A percentile compares a stretch with the other conserved stretches of the same genome.
Evolutionary conservation across 768 basidiomycete genomes (phyloP).

Genomic region (Fomitopsis serialis): DNA sequence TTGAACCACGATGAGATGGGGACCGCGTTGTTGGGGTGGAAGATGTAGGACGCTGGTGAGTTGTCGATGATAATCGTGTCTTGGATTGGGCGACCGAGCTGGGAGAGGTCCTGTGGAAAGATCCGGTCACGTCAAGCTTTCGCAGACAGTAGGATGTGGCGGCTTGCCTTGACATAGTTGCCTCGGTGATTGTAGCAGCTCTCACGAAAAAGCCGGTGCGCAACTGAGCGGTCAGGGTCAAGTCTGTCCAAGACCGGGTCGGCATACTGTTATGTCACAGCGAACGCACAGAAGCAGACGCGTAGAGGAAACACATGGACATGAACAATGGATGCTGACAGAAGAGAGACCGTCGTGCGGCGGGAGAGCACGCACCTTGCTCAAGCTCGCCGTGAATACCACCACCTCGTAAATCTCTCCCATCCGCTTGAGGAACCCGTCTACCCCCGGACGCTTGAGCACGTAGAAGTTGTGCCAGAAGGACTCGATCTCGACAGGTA

Average conservation of each 20-base stretch:
- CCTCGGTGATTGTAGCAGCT: slow-evolving; percentile 99
- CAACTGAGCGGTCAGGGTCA: slow-evolving; percentile 85
- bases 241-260: slow-evolving; percentile 98
- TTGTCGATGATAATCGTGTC: slow-evolving; percentile 98
- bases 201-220: slow-evolving; percentile 93
- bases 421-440: slow-evolving; percentile 94
- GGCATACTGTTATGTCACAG: slow-evolving; percentile 63
- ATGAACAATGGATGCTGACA: not conserved
- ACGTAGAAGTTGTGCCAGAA: slow-evolving; percentile 99
- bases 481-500: slow-evolving; percentile 98
- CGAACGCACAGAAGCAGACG: slow-evolving; percentile 1
- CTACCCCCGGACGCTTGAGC: slow-evolving; percentile 96
- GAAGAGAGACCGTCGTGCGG: not conserved
- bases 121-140: not conserved
- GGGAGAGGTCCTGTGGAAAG: slow-evolving; percentile 78
- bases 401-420: slow-evolving; percentile 98
- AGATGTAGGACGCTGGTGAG: slow-evolving; percentile 97
- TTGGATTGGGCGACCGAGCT: slow-evolving; percentile 87
- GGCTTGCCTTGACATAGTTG: slow-evolving; percentile 92
- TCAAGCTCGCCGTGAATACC: slow-evolving; percentile 94
- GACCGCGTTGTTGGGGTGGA: slow-evolving; percentile 98
- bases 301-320: not conserved
- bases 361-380: slow-evolving; percentile 59
- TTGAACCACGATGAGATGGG: slow-evolving; percentile 99
- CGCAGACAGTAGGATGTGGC: not conserved